phyloP scores from a whole-genome alignment of 495 filamentous ascomycete genomes.

The Entonaema liquescens region DNA sequence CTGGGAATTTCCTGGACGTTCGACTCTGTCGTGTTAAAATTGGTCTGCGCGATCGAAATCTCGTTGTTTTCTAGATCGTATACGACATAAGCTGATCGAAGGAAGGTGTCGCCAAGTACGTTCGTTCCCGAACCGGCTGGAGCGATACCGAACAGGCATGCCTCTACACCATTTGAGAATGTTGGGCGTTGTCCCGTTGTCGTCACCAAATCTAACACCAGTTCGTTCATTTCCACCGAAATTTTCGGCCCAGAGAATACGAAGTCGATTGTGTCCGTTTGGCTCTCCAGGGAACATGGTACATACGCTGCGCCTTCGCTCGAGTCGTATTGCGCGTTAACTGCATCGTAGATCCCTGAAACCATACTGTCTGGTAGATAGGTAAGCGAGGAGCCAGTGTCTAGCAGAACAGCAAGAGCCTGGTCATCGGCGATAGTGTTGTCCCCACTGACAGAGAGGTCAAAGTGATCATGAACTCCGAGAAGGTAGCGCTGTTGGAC shows the following conservation, averaged over 20 bases:
- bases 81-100: constrained; percentile 90
- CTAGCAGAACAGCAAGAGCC: constrained; percentile 77
- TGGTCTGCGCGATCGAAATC: constrained; percentile 86
- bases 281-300: constrained; percentile 72
- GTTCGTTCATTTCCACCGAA: constrained; percentile 74
- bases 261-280: constrained; percentile 70
- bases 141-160: constrained; percentile 80
- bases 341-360: constrained; percentile 66
- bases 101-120: constrained; percentile 91
- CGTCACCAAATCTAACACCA: constrained; percentile 72
- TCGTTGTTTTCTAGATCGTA: constrained; percentile 89
- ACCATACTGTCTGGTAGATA: constrained; percentile 82
- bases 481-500: constrained; percentile 62
- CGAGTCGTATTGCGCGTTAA: constrained; percentile 70
- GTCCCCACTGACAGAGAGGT: constrained; percentile 61
- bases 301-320: constrained; percentile 69
- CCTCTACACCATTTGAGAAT: constrained; percentile 67
- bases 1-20: constrained; percentile 77
- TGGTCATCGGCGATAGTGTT: constrained; percentile 62
- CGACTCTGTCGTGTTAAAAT: constrained; percentile 74
- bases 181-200: constrained; percentile 57
- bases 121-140: constrained; percentile 70
- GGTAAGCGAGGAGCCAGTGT: constrained; percentile 90
- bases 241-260: constrained; percentile 74
- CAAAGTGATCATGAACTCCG: constrained; percentile 85